A percentile compares a stretch with the other conserved stretches of the same genome.
Conservation (phyloP, 108 stramenopile genomes). For the Nitzschia sp. region DNA sequence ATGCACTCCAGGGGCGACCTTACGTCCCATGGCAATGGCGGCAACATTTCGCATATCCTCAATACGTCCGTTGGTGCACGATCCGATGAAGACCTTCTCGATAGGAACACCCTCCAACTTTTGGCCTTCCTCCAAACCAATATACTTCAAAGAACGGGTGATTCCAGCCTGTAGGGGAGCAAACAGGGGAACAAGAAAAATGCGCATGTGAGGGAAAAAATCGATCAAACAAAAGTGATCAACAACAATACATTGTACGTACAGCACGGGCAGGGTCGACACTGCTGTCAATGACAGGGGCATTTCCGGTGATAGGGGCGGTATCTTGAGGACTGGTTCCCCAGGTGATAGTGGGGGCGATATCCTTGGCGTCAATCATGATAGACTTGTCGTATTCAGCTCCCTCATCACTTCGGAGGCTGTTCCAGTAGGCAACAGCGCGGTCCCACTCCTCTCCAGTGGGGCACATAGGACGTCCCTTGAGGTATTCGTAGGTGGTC, state of each 20-base stretch:
- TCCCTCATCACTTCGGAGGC: slow-evolving; percentile 69
- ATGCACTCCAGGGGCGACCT: slow-evolving; percentile 81
- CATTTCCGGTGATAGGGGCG: slow-evolving; percentile 74
- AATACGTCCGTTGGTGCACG: slow-evolving; percentile 94
- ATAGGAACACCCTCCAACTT: slow-evolving; percentile 78
- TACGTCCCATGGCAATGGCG: slow-evolving; percentile 85
- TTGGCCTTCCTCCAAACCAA: slow-evolving; percentile 85
- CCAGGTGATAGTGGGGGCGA: slow-evolving; percentile 94
- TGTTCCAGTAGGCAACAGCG: slow-evolving; percentile 88
- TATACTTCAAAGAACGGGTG: slow-evolving; percentile 85
- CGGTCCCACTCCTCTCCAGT: slow-evolving; percentile 84
- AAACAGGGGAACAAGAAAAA: slow-evolving; percentile 1
- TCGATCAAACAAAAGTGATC: slow-evolving; percentile 1
- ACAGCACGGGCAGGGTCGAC: slow-evolving; percentile 60
- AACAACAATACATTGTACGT: slow-evolving; percentile 4
- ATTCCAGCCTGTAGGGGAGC: slow-evolving; percentile 59
- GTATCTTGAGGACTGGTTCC: slow-evolving; percentile 92
- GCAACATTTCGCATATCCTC: slow-evolving; percentile 92
- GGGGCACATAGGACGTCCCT: slow-evolving; percentile 92
- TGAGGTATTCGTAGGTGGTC: slow-evolving; percentile 86
- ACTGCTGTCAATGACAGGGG: slow-evolving; percentile 72
- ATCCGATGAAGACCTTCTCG: slow-evolving; percentile 91
- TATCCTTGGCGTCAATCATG: slow-evolving; percentile 83
- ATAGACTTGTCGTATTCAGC: slow-evolving; percentile 86
- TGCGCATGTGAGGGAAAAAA: not conserved